Percentiles rank a stretch among this genome's conserved stretches.
Evolutionary conservation across 2,329 filamentous ascomycete species (phyloP).

Genomic region (Penicillium concentricum): DNA sequence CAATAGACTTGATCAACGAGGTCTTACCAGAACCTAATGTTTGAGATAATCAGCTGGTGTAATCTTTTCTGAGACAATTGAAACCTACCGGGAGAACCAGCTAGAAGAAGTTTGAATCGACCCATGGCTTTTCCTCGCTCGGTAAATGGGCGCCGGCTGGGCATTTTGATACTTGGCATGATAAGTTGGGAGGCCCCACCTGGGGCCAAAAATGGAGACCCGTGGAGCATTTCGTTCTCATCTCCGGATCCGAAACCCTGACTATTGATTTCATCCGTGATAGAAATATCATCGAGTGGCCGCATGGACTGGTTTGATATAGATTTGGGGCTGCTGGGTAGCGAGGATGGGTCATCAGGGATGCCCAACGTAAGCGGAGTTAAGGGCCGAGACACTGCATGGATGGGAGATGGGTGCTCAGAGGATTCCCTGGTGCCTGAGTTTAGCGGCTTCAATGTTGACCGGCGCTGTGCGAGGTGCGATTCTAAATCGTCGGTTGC

Average conservation of each 20-base stretch:
- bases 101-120: conserved; percentile 82
- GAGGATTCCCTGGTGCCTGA: conserved; percentile 16
- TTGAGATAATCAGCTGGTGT: not conserved
- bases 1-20: conserved; percentile 81
- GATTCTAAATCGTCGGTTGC: conserved; percentile 20
- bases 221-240: conserved; percentile 49
- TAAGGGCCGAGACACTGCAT: conserved; percentile 42
- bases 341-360: conserved; percentile 49
- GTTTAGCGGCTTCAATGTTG: conserved; percentile 32
- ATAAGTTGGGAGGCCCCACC: conserved; percentile 70
- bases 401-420: conserved; percentile 18
- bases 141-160: conserved; percentile 84
- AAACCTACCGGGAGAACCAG: conserved; percentile 70
- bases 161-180: conserved; percentile 95
- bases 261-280: conserved; percentile 55
- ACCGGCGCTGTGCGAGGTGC: conserved; percentile 30
- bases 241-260: conserved; percentile 57
- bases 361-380: conserved; percentile 49
- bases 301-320: conserved; percentile 58
- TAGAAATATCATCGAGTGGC: conserved; percentile 57
- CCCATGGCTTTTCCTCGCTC: conserved; percentile 80
- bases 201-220: conserved; percentile 29
- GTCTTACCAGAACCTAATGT: conserved; percentile 77
- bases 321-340: conserved; percentile 61
- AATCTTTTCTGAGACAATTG: not conserved